Percentiles rank a stretch among this genome's conserved stretches.
Evolutionary conservation across 257 asterid species (phyloP).

Genomic region (Fraxinus excelsior): DNA sequence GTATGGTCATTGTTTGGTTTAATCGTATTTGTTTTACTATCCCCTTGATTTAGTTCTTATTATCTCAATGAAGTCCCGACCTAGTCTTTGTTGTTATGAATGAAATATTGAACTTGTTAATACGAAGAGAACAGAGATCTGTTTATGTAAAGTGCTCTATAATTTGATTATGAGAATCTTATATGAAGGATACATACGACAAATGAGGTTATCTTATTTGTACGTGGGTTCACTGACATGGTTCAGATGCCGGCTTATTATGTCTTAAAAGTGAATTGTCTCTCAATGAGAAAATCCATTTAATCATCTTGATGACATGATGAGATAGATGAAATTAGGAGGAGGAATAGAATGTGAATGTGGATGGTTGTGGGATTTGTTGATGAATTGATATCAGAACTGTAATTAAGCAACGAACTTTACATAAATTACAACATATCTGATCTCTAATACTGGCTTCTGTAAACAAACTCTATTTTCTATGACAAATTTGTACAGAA

Average conservation of each 20-base stretch:
- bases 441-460: not conserved
- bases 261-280: not conserved
- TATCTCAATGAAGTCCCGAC: not conserved
- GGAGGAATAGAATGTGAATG: not conserved
- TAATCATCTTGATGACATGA: not conserved
- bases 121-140: not conserved
- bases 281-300: not conserved
- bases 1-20: not conserved
- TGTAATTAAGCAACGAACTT: not conserved
- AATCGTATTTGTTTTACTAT: not conserved
- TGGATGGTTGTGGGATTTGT: not conserved
- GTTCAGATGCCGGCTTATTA: not conserved
- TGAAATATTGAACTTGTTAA: not conserved
- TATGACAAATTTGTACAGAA: constrained; percentile 48
- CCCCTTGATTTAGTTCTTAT: not conserved
- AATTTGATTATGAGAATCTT: not conserved
- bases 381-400: not conserved
- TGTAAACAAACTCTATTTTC: not conserved
- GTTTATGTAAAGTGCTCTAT: not conserved
- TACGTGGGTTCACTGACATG: not conserved
- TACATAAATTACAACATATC: not conserved
- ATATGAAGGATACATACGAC: not conserved
- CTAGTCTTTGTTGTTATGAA: not conserved
- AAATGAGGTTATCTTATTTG: not conserved
- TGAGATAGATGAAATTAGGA: not conserved